These are phyloP conservation scores for Cryptosporidium felis DNA, from an alignment of 169 alveolate species.

Conservation along the genomic window DNA sequence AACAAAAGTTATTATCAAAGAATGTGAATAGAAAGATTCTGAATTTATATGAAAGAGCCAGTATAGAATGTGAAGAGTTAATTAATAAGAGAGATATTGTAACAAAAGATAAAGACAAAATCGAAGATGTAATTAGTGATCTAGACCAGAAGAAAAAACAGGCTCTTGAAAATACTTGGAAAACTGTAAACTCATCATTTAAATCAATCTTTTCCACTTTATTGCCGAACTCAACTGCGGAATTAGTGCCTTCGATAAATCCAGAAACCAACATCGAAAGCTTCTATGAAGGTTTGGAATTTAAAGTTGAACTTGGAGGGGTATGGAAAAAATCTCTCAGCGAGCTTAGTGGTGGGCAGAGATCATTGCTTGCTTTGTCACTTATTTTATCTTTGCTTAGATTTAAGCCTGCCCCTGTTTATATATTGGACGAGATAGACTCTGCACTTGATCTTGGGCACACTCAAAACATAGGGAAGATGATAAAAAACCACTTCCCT, in stretches of 20 bases:
- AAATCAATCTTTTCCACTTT: constrained; percentile 92
- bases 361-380: constrained; percentile 97
- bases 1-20: constrained; percentile 82
- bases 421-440: constrained; percentile 99
- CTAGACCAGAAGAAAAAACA: constrained; percentile 90
- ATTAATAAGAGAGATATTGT: constrained; percentile 88
- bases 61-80: constrained; percentile 87
- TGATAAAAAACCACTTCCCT: constrained; percentile 96
- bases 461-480: constrained; percentile 96
- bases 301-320: constrained; percentile 89
- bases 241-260: constrained; percentile 76
- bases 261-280: constrained; percentile 66
- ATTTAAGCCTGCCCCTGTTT: constrained; percentile 98
- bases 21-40: constrained; percentile 93
- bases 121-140: constrained; percentile 91
- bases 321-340: constrained; percentile 93
- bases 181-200: constrained; percentile 89
- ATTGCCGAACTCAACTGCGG: constrained; percentile 93
- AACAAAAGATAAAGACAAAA: constrained; percentile 87
- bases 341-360: constrained; percentile 94
- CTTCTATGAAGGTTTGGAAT: constrained; percentile 81
- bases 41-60: constrained; percentile 91
- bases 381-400: constrained; percentile 94
- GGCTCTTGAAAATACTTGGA: constrained; percentile 88
- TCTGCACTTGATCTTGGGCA: constrained; percentile 99